Percentiles rank a stretch among this genome's conserved stretches.
Evolutionary conservation across 2,329 filamentous ascomycete genomes (phyloP).

Genomic region (Orbilia brochopaga): DNA sequence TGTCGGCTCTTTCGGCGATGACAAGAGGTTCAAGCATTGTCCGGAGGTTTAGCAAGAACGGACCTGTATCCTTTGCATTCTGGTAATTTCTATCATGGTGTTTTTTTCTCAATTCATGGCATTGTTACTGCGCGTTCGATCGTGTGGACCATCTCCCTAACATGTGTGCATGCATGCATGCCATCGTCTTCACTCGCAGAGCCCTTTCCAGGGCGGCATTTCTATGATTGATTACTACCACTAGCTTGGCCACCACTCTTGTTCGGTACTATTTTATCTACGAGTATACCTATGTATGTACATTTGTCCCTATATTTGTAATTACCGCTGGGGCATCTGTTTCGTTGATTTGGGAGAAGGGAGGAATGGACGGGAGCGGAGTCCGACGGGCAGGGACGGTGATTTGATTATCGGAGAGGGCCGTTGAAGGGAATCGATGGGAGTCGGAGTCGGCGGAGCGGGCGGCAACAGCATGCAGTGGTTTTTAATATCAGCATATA

Average conservation of each 20-base stretch:
- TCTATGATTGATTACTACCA: slow-evolving; percentile 26
- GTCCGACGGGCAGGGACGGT: too few relatives aligned
- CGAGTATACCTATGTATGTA: slow-evolving; percentile 33
- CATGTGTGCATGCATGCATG: neutral
- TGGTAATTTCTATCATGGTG: slow-evolving; percentile 19
- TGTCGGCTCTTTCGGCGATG: slow-evolving; percentile 51
- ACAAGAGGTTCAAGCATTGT: slow-evolving; percentile 52
- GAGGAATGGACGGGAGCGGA: neutral
- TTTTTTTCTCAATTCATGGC: slow-evolving; percentile 37
- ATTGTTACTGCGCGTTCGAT: slow-evolving; percentile 12
- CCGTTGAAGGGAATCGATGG: neutral
- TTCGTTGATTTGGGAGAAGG: neutral
- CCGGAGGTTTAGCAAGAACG: slow-evolving; percentile 45
- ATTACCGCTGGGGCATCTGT: slow-evolving; percentile 21
- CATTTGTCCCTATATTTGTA: slow-evolving; percentile 41
- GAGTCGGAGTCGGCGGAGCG: neutral
- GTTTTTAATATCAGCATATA: slow-evolving; percentile 18
- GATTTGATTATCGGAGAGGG: neutral
- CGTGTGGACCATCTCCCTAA: neutral
- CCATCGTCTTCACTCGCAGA: too few relatives aligned
- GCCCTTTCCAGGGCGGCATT: too few relatives aligned
- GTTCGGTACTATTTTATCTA: slow-evolving; percentile 20
- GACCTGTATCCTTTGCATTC: slow-evolving; percentile 42
- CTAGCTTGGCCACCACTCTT: slow-evolving; percentile 28
- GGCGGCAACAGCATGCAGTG: slow-evolving; percentile 11